These are phyloP conservation scores for Echinosophora koreensis DNA, from an alignment of 306 rosid genomes.

Conservation along the genomic window DNA sequence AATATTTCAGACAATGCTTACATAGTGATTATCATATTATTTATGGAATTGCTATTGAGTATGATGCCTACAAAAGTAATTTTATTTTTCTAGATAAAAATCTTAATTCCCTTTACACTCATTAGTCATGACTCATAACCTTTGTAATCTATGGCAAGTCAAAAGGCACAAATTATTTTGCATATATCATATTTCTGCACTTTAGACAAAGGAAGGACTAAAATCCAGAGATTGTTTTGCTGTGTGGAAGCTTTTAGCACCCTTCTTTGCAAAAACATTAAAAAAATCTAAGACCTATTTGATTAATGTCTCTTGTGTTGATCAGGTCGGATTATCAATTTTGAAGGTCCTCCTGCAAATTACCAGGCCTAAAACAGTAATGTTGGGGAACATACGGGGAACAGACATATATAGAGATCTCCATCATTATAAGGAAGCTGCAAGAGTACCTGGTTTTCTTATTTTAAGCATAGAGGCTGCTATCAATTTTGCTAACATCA, in stretches of 20 bases:
- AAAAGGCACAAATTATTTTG: slow-evolving; percentile 14
- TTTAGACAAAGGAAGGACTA: slow-evolving; percentile 11
- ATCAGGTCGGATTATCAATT: slow-evolving; percentile 81
- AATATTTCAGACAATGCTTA: not conserved
- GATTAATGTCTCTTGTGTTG: slow-evolving; percentile 36
- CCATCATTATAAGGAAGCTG: slow-evolving; percentile 82
- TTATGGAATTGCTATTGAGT: not conserved
- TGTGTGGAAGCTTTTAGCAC: slow-evolving; percentile 21
- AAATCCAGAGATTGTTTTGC: not conserved
- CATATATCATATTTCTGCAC: not conserved
- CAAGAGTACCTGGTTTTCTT: slow-evolving; percentile 74
- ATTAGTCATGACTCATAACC: not conserved
- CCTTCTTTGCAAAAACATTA: not conserved
- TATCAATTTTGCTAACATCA: slow-evolving; percentile 85
- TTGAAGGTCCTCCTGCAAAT: slow-evolving; percentile 82
- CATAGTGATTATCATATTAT: not conserved
- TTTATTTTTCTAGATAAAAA: not conserved
- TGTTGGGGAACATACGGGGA: slow-evolving; percentile 79
- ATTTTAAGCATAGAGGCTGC: slow-evolving; percentile 88
- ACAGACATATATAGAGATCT: slow-evolving; percentile 73
- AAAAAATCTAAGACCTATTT: slow-evolving; percentile 1
- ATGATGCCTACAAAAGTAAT: not conserved
- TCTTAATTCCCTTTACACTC: not conserved
- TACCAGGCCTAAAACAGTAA: slow-evolving; percentile 85
- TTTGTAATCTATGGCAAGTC: not conserved